Evolutionary conservation across 768 basidiomycete genomes (phyloP), one percentile per base, ranked within the genome.

Genomic region (Lactarius hengduanensis): DNA sequence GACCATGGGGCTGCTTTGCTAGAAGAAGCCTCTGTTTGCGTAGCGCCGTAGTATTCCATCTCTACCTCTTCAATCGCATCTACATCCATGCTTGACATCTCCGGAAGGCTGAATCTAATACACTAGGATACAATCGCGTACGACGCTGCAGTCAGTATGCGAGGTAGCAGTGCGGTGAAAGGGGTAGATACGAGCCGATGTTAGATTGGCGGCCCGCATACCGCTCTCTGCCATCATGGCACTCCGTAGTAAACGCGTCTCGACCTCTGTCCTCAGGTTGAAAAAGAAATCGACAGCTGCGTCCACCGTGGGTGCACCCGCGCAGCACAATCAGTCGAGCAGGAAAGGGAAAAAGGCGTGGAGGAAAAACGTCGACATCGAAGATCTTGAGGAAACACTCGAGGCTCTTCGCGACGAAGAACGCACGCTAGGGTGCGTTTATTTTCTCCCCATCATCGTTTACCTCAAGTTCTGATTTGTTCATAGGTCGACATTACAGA

Each of bases 301-400:
- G 2, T 71, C 70, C 5, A 30, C 40, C 16, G 60, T 82, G 16
- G 86, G 86, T 4, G 87, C 86, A 0, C 86, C 86, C 0, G 80
- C 85, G 1, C 86, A 89, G 66, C 83, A 80, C 60, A 82, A 76
- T 26, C 94, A 96, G 75, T 76, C 86, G 0, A 91, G 89, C 71
- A 80, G 94, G 64, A 96, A 94, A 76, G 92, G 94, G n/a, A 96
- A 96, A 76, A 86, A 85, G 63, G 86, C 94, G 57, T 96, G 95
- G 95, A 78, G 95, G 74, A 96, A 97, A 79, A 92, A 97, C 76
- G 88, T 96, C 61, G 87, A 96, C 74, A 83, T 96, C 59, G 84
- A 85, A 30, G 87, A 86, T 59, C 87, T 95, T 22, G 94, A 96
- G 71, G 79, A 81, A 57, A 87, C 85, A 2, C 73, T 96, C 69